Conservation (phyloP, 176 grass and related monocot genomes). For the Carex cristatella region DNA sequence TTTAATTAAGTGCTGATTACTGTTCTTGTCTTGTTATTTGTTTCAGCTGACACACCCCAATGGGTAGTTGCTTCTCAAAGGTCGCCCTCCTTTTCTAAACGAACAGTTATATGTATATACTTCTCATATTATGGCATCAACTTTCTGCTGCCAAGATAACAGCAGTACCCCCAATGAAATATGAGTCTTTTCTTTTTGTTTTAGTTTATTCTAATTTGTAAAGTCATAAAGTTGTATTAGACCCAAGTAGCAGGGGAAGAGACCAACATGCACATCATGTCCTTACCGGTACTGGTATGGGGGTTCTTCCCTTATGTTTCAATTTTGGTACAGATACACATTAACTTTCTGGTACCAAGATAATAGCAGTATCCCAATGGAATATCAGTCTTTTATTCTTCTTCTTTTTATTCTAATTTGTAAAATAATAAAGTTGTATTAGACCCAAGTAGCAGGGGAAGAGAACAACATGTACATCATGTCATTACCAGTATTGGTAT, state of each 20-base stretch:
- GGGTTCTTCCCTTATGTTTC: neutral
- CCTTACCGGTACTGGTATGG: neutral
- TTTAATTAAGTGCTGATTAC: neutral
- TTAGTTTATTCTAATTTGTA: neutral
- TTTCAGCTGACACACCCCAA: neutral
- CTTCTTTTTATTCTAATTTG: too few relatives aligned
- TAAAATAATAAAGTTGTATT: too few relatives aligned
- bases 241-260: neutral
- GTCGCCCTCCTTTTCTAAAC: neutral
- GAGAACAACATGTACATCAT: too few relatives aligned
- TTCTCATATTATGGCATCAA: neutral
- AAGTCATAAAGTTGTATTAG: neutral
- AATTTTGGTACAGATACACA: neutral
- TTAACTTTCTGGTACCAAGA: too few relatives aligned
- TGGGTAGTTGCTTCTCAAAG: slow-evolving; percentile 12
- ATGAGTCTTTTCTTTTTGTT: neutral
- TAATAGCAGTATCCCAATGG: too few relatives aligned
- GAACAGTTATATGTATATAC: neutral
- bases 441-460: too few relatives aligned
- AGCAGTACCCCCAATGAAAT: neutral
- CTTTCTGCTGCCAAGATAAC: neutral
- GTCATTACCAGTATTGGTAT: too few relatives aligned
- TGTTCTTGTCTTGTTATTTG: neutral
- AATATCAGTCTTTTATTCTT: too few relatives aligned
- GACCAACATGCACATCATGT: neutral